A percentile compares a stretch with the other conserved stretches of the same genome.
These are phyloP conservation scores for Nothophoma quercina DNA, from an alignment of 2,329 filamentous ascomycete species.

Conservation along the genomic window DNA sequence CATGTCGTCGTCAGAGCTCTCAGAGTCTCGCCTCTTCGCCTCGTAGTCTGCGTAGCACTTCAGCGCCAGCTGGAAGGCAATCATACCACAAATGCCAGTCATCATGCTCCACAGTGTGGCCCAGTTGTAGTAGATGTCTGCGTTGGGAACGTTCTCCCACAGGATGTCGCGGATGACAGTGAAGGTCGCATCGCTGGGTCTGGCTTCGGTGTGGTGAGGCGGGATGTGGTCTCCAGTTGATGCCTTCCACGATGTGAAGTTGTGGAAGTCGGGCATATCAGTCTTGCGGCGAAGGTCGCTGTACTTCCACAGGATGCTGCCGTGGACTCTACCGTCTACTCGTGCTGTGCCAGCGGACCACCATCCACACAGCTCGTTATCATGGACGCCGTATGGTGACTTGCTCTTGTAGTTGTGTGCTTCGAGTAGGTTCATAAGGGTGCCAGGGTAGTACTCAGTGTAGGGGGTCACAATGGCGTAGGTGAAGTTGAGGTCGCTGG, in stretches of 20 bases:
- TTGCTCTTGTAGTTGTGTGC: not conserved
- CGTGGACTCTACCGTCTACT: not conserved
- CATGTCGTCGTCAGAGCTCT: not conserved
- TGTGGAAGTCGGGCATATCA: not conserved
- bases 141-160: not conserved
- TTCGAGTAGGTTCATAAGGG: not conserved
- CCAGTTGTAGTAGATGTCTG: conserved; percentile 2
- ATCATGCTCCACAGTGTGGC: too few species aligned
- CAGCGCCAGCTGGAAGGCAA: not conserved
- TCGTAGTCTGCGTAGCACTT: not conserved
- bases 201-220: not conserved
- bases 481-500: not conserved
- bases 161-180: not conserved
- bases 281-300: not conserved
- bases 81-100: not conserved
- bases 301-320: conserved; percentile 3
- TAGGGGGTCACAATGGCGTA: conserved; percentile 4
- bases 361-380: conserved; percentile 6
- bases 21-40: not conserved
- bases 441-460: conserved; percentile 6
- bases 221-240: not conserved
- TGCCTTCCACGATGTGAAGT: not conserved
- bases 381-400: not conserved
- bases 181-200: not conserved
- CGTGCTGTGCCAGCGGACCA: not conserved